Base-by-base conservation (phyloP, 129 eudicot species). In the Tanacetum coccineum region DNA sequence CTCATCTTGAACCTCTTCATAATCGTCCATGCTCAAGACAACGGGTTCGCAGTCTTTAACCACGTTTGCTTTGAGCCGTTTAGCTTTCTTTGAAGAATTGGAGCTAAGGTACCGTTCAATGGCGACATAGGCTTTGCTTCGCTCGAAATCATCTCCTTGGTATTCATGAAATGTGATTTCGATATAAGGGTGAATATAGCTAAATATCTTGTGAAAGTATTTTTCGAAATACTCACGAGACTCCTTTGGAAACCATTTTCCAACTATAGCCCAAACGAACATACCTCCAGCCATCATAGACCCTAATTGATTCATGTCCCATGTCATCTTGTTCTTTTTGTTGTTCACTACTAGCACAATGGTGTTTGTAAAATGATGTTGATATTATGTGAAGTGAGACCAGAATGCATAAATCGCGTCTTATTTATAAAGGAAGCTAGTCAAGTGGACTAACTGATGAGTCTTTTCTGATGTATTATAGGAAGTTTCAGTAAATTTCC, bases 1-100 rank as follows among this genome's bases (percentile, higher is more conserved):
- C 19, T 75, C 82, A n/a, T 83, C 87, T 1, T 64, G 57, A 46
- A 83, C 73, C 47, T 83, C 81, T 60, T 83, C 80, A 25, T 71
- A 12, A 11, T 74, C 78, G 12, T 70, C 87, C 87, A 83, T 83
- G 6, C 81, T 55, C 1, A 83, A 77, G 4, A 83, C 81, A 3
- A 83, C 25, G 4, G 79, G 13, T 14, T 79, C 58, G n/a, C 63
- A 20, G 57, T 79, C 84, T 5, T 74, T 60, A 20, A 64, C 1
- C 3, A 76, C 51, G 28, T 64, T 62, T 18, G 82, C 87, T 50
- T 72, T 66, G 45, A 83, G 74, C 3, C 77, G 62, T 68, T 65
- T 75, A 14, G 82, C 84, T 47, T 50, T 67, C 1, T 25, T 25
- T 12, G 84, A 22, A 12, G 81, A 75, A 45, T 72, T 20, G 26